Evolutionary conservation across 2,329 filamentous ascomycete genomes (phyloP).

Genomic region (Phoma sp.): DNA sequence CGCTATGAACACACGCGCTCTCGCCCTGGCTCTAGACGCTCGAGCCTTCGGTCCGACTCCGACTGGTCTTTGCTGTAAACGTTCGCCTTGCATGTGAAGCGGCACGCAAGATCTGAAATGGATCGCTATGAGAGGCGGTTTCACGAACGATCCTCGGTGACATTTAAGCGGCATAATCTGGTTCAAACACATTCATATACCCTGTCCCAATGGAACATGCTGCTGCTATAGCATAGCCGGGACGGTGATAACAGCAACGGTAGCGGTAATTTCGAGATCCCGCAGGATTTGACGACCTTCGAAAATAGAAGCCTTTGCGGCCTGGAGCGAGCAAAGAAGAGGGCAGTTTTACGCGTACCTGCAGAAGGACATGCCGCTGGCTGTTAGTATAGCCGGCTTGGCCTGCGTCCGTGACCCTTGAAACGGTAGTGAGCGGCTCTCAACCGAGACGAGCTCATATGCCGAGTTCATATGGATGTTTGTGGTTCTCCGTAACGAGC

Average conservation of each 20-base stretch:
- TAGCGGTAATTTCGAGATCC: constrained; percentile 10
- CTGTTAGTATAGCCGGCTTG: constrained; percentile 23
- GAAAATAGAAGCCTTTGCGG: constrained; percentile 9
- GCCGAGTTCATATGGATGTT: constrained; percentile 25
- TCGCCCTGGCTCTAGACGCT: background rate
- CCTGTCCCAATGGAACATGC: background rate
- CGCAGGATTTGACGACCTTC: constrained; percentile 12
- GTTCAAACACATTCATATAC: background rate
- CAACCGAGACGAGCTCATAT: constrained; percentile 29
- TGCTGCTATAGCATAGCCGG: background rate
- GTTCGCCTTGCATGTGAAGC: constrained; percentile 8
- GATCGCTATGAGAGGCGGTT: constrained; percentile 4
- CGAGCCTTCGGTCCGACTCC: constrained; percentile 14
- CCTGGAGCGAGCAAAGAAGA: constrained; percentile 4
- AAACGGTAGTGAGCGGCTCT: constrained; percentile 29
- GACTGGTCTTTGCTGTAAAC: constrained; percentile 5
- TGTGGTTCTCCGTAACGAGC: constrained; percentile 16
- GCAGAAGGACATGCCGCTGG: constrained; percentile 28
- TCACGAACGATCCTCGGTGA: constrained; percentile 2
- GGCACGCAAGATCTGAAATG: background rate
- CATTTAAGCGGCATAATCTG: background rate
- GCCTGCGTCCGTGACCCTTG: constrained; percentile 20
- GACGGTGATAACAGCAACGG: constrained; percentile 9
- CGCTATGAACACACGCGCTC: background rate
- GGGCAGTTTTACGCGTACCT: constrained; percentile 32